Evolutionary conservation across 306 rosid genomes (phyloP).

Genomic region (Gastrolobium villosum): DNA sequence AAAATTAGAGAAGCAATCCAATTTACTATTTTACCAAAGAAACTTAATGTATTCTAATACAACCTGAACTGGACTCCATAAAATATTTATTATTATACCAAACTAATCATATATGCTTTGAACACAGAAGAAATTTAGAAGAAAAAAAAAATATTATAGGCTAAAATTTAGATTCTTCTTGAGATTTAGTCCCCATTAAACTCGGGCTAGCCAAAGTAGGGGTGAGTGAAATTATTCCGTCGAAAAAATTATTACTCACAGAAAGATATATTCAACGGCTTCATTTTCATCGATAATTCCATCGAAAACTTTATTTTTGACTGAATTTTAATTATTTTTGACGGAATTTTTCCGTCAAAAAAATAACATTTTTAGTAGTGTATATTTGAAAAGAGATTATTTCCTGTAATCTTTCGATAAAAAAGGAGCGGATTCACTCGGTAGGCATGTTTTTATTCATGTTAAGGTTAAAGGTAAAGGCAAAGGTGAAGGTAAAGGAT

Average conservation of each 20-base stretch:
- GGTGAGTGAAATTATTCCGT: no score
- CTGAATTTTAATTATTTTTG: no score
- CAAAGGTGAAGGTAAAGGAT: not conserved
- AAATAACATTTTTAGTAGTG: no score
- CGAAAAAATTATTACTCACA: no score
- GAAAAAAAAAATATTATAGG: not conserved
- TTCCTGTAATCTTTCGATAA: no score
- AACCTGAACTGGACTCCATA: constrained; percentile 23
- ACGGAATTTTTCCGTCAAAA: no score
- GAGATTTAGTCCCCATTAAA: constrained; percentile 6
- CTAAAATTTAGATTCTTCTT: not conserved
- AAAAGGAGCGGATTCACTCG: not conserved
- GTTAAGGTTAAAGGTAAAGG: not conserved
- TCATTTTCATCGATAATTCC: no score
- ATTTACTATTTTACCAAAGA: constrained; percentile 24
- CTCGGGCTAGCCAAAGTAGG: no score
- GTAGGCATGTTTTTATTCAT: constrained; percentile 15
- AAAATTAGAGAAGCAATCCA: not conserved
- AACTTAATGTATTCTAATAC: not conserved
- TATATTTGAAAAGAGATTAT: no score
- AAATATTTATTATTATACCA: constrained; percentile 32
- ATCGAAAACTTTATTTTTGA: no score
- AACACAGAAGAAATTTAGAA: not conserved
- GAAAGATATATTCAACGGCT: no score
- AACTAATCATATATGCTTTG: not conserved